Percentiles rank a stretch among this genome's conserved stretches.
Conservation (phyloP, 148 eudicot genomes). For the Euryodendron excelsum region DNA sequence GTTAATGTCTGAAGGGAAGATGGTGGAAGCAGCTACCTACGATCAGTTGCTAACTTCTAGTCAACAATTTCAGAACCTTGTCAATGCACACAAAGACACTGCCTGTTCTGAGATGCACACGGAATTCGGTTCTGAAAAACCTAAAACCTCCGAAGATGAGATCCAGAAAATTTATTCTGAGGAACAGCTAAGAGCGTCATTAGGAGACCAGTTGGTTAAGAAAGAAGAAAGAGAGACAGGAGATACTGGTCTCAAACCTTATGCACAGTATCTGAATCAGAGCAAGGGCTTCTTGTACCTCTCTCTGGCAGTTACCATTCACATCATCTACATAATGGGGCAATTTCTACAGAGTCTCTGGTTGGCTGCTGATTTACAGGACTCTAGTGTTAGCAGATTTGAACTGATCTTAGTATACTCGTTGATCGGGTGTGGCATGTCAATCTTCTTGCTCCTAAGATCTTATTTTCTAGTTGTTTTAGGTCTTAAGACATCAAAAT, state of each 20-base stretch:
- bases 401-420: constrained; percentile 32
- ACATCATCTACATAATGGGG: constrained; percentile 30
- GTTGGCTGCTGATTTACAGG: constrained; percentile 47
- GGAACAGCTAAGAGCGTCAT: constrained; percentile 10
- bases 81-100: constrained; percentile 35
- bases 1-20: constrained; percentile 50
- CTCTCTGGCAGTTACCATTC: constrained; percentile 30
- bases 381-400: constrained; percentile 22
- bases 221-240: constrained; percentile 63
- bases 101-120: constrained; percentile 2
- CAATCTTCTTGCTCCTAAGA: constrained; percentile 34
- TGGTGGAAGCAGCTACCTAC: constrained; percentile 40
- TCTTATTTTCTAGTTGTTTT: constrained; percentile 35
- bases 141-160: constrained; percentile 10
- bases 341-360: constrained; percentile 50
- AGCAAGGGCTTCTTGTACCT: constrained; percentile 45
- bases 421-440: constrained; percentile 32
- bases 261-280: constrained; percentile 21
- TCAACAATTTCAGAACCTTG: constrained; percentile 35
- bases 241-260: constrained; percentile 21
- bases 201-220: constrained; percentile 48
- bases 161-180: constrained; percentile 13
- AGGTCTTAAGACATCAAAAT: constrained; percentile 41
- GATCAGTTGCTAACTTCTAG: constrained; percentile 34
- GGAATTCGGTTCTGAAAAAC: constrained; percentile 2